Evolutionary conservation across 1,284 basidiomycete species (phyloP).

Genomic region (Puccinia horiana): DNA sequence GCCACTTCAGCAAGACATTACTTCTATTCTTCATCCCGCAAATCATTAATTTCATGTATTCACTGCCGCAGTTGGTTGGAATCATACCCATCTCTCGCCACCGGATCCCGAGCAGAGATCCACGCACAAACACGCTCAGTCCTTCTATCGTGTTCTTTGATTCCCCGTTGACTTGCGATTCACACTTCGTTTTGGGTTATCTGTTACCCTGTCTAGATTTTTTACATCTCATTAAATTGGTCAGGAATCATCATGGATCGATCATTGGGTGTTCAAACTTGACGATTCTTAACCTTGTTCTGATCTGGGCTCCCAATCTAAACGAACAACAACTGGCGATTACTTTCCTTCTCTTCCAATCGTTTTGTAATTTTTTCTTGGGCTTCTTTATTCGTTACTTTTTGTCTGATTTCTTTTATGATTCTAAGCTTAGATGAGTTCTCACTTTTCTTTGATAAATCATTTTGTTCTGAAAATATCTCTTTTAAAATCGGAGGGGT

Average conservation of each 20-base stretch:
- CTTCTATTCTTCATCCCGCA: slow-evolving; percentile 96
- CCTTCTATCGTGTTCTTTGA: slow-evolving; percentile 71
- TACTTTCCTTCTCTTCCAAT: slow-evolving; percentile 70
- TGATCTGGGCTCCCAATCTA: slow-evolving; percentile 77
- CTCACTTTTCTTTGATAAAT: neutral
- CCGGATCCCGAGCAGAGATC: slow-evolving; percentile 80
- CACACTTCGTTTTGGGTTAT: neutral
- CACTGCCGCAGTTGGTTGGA: slow-evolving; percentile 91
- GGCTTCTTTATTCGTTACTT: slow-evolving; percentile 85
- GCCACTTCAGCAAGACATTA: slow-evolving; percentile 95
- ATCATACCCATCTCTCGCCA: slow-evolving; percentile 91
- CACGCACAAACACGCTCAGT: slow-evolving; percentile 67
- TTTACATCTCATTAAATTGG: too few relatives aligned
- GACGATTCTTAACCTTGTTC: slow-evolving; percentile 80
- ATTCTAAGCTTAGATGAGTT: slow-evolving; percentile 1
- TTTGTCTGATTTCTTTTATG: slow-evolving; percentile 63
- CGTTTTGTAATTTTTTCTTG: slow-evolving; percentile 68
- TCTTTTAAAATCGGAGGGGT: too few relatives aligned
- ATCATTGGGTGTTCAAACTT: slow-evolving; percentile 77
- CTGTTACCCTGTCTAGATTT: too few relatives aligned
- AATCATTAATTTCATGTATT: slow-evolving; percentile 93
- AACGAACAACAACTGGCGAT: slow-evolving; percentile 19
- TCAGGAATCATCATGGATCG: slow-evolving; percentile 46
- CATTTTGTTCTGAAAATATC: too few relatives aligned
- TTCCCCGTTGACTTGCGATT: neutral